Percentiles rank a stretch among this genome's conserved stretches.
These are phyloP conservation scores for Arthroderma uncinatum DNA, from an alignment of 2,329 filamentous ascomycete genomes.

Conservation along the genomic window DNA sequence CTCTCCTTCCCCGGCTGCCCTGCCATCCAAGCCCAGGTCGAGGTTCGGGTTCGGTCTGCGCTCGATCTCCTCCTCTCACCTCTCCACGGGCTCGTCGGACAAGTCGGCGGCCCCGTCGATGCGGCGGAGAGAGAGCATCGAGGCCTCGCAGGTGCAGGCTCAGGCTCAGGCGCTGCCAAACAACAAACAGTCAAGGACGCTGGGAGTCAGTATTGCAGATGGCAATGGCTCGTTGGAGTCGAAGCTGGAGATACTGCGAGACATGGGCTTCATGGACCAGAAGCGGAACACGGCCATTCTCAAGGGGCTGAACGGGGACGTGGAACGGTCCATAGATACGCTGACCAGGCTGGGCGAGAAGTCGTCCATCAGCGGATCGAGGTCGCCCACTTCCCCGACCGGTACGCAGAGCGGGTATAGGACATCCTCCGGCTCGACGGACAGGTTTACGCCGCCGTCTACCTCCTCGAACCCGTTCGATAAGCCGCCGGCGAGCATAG, in stretches of 20 bases:
- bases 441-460: slow-evolving; percentile 15
- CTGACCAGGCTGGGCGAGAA: slow-evolving; percentile 71
- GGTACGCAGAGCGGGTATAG: slow-evolving; percentile 14
- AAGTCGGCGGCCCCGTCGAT: slow-evolving; percentile 36
- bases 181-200: slow-evolving; percentile 54
- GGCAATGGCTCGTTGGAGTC: slow-evolving; percentile 47
- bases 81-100: slow-evolving; percentile 36
- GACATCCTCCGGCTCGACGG: neutral
- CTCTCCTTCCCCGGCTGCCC: slow-evolving; percentile 39
- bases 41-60: slow-evolving; percentile 54
- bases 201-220: slow-evolving; percentile 46
- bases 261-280: slow-evolving; percentile 86
- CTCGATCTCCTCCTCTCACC: slow-evolving; percentile 60
- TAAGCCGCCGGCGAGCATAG: slow-evolving; percentile 24
- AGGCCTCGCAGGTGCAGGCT: neutral
- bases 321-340: slow-evolving; percentile 77
- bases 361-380: slow-evolving; percentile 36
- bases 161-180: slow-evolving; percentile 32
- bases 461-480: slow-evolving; percentile 59
- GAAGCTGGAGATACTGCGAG: slow-evolving; percentile 65
- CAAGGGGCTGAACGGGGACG: slow-evolving; percentile 69
- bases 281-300: slow-evolving; percentile 71
- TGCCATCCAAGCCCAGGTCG: slow-evolving; percentile 50
- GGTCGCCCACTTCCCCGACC: slow-evolving; percentile 39
- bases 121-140: slow-evolving; percentile 1